Percentiles rank a stretch among this genome's conserved stretches.
These are phyloP conservation scores for Yamadazyma dushanensis DNA, from an alignment of 1,139 yeast genomes.

Conservation along the genomic window DNA sequence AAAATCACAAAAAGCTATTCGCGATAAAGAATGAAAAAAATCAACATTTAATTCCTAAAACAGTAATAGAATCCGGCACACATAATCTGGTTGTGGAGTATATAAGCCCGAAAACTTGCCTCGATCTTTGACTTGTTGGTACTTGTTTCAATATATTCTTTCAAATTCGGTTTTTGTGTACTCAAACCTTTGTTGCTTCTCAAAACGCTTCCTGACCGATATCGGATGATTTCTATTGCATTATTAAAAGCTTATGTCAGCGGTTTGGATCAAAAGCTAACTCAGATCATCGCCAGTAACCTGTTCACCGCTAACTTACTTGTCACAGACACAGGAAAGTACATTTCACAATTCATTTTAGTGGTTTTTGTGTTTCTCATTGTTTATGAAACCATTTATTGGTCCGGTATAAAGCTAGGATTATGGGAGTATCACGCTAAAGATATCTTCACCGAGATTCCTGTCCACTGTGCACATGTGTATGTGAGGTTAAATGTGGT, in stretches of 20 bases:
- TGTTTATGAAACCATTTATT: slow-evolving; percentile 45
- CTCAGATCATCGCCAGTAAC: slow-evolving; percentile 4
- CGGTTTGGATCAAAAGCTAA: slow-evolving; percentile 7
- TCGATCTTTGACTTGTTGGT: too few relatives aligned
- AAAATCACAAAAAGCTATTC: too few relatives aligned
- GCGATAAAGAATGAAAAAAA: too few relatives aligned
- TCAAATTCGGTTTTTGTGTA: too few relatives aligned
- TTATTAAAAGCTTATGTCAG: slow-evolving; percentile 6
- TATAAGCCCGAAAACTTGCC: too few relatives aligned
- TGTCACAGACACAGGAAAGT: slow-evolving; percentile 26
- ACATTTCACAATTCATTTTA: slow-evolving; percentile 37
- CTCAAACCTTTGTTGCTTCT: too few relatives aligned
- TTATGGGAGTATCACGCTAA: slow-evolving; percentile 65
- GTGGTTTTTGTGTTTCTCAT: slow-evolving; percentile 27
- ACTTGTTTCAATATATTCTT: too few relatives aligned
- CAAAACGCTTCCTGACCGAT: too few relatives aligned
- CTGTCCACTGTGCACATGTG: slow-evolving; percentile 77
- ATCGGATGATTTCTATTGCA: too few relatives aligned
- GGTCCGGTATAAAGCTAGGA: slow-evolving; percentile 48
- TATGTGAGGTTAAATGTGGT: slow-evolving; percentile 51
- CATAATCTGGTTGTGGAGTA: too few relatives aligned
- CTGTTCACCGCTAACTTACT: slow-evolving; percentile 13
- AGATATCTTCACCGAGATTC: slow-evolving; percentile 66
- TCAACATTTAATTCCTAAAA: too few relatives aligned
- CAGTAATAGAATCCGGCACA: too few relatives aligned